Evolutionary conservation across 2,329 filamentous ascomycete genomes (phyloP).

Genomic region (Coniella vitis): DNA sequence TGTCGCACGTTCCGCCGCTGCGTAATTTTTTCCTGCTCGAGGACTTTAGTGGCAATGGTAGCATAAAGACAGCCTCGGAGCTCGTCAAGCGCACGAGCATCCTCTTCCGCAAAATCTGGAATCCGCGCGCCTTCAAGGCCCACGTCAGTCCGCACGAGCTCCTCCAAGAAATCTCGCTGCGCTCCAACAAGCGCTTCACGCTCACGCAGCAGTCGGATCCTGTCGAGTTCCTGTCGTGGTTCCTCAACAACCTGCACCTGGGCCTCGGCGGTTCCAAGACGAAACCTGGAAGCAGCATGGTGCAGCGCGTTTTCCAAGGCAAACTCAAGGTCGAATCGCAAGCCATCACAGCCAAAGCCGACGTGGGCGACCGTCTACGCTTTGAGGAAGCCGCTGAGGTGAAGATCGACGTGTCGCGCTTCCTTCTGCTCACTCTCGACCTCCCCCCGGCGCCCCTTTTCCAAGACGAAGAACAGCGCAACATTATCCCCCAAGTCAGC

Average conservation of each 20-base stretch:
- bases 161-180: conserved; percentile 85
- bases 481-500: conserved; percentile 91
- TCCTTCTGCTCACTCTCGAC: conserved; percentile 88
- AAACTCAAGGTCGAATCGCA: conserved; percentile 88
- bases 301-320: conserved; percentile 92
- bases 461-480: conserved; percentile 88
- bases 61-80: conserved; percentile 49
- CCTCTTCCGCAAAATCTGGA: conserved; percentile 95
- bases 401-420: conserved; percentile 68
- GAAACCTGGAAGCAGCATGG: conserved; percentile 74
- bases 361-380: conserved; percentile 77
- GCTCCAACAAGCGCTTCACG: conserved; percentile 87
- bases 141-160: conserved; percentile 97
- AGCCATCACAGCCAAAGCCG: conserved; percentile 83
- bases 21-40: conserved; percentile 90
- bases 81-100: conserved; percentile 83
- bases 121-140: conserved; percentile 88
- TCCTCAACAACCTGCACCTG: conserved; percentile 90
- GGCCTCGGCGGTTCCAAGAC: conserved; percentile 84
- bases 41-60: conserved; percentile 51
- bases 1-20: conserved; percentile 82
- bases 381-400: conserved; percentile 88
- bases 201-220: conserved; percentile 89
- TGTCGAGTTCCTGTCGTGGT: conserved; percentile 95
- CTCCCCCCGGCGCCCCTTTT: conserved; percentile 88